These are phyloP conservation scores for Colletotrichum somersetense DNA, from an alignment of 2,329 filamentous ascomycete genomes.

Conservation along the genomic window DNA sequence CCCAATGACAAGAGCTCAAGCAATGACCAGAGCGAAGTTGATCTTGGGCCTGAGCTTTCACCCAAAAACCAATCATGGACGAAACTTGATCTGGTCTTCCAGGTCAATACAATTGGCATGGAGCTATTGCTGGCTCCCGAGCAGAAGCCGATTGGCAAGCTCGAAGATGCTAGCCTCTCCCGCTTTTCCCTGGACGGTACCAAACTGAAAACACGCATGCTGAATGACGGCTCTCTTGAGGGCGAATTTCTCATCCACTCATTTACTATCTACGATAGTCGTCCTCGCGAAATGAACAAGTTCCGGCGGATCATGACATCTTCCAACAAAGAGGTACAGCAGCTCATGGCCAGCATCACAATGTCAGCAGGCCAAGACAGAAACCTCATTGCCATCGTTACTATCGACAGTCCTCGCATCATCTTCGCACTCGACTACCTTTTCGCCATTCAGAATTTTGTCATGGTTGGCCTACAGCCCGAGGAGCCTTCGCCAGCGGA, in stretches of 20 bases:
- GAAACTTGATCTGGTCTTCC: conserved; percentile 92
- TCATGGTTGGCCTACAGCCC: conserved; percentile 76
- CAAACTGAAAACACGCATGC: conserved; percentile 89
- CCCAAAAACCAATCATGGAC: conserved; percentile 83
- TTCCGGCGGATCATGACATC: conserved; percentile 99
- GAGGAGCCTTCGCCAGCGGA: conserved; percentile 69
- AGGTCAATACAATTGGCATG: conserved; percentile 86
- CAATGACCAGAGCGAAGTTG: conserved; percentile 59
- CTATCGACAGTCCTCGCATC: conserved; percentile 92
- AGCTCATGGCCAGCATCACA: conserved; percentile 97
- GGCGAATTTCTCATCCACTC: conserved; percentile 93
- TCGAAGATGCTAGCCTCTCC: conserved; percentile 86
- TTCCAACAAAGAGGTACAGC: conserved; percentile 93
- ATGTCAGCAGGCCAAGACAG: conserved; percentile 88
- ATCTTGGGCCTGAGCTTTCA: conserved; percentile 78
- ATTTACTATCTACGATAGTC: conserved; percentile 93
- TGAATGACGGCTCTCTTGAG: conserved; percentile 91
- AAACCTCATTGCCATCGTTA: conserved; percentile 89
- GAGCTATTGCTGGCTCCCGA: conserved; percentile 86
- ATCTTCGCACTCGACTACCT: conserved; percentile 97
- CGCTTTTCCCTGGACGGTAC: conserved; percentile 96
- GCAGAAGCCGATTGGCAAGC: conserved; percentile 80
- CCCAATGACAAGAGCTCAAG: conserved; percentile 52
- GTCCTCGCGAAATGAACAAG: conserved; percentile 91
- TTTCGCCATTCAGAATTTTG: conserved; percentile 87